Evolutionary conservation across 768 basidiomycete genomes (phyloP).

Genomic region (Amyloporia xantha): DNA sequence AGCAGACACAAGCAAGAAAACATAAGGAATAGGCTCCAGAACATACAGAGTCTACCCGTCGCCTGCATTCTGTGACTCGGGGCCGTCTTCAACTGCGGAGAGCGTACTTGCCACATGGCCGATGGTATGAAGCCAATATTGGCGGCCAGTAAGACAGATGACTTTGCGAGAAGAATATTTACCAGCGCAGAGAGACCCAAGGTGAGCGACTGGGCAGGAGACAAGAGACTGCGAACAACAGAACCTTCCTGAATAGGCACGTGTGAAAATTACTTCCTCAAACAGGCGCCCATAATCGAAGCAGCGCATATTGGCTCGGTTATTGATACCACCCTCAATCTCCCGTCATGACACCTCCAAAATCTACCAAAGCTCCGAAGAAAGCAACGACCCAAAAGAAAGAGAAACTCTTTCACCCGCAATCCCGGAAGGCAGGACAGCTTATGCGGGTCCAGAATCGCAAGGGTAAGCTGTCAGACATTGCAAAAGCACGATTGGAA

Average conservation of each 20-base stretch:
- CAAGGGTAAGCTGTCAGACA: constrained; percentile 57
- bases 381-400: constrained; percentile 40
- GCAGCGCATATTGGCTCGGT: neutral
- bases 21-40: neutral
- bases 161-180: neutral
- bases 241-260: neutral
- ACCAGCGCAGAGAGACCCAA: neutral
- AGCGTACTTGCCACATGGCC: too few relatives aligned
- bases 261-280: neutral
- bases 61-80: neutral
- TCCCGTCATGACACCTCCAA: constrained; percentile 24
- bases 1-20: neutral
- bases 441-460: constrained; percentile 60
- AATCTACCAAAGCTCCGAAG: constrained; percentile 17
- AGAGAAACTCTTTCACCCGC: constrained; percentile 78
- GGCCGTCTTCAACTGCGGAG: too few relatives aligned
- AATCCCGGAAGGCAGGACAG: constrained; percentile 79
- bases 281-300: neutral
- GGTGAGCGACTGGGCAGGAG: too few relatives aligned
- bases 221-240: neutral
- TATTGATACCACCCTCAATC: neutral
- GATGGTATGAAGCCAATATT: neutral
- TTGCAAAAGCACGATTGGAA: constrained; percentile 47
- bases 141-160: neutral
- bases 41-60: neutral